Percentiles rank a stretch among this genome's conserved stretches.
Conservation (phyloP, 2,329 filamentous ascomycete genomes). For the Sporothrix pseudoabietina region DNA sequence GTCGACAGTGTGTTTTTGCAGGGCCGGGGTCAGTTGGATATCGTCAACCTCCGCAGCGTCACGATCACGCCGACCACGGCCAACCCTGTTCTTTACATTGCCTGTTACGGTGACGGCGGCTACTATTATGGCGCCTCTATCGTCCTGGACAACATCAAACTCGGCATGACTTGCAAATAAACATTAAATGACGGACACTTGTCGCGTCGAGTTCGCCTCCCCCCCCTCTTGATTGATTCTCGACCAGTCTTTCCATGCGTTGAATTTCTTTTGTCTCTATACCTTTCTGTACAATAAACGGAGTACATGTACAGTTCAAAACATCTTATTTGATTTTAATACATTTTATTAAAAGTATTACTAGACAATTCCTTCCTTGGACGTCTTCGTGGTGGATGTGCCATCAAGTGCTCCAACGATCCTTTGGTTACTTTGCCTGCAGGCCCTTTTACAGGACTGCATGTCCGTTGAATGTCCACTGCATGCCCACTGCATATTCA, state of each 20-base stretch:
- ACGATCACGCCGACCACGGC: conserved; percentile 10
- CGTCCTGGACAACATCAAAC: neutral
- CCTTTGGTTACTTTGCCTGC: conserved; percentile 2
- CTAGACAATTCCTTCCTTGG: too few relatives aligned
- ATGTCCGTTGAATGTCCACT: neutral
- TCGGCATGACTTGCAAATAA: neutral
- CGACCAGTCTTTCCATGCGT: too few relatives aligned
- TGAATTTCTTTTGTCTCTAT: too few relatives aligned
- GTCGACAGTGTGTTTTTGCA: neutral
- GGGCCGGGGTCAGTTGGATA: too few relatives aligned
- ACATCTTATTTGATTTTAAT: too few relatives aligned
- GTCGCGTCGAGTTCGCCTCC: too few relatives aligned
- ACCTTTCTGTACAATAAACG: too few relatives aligned
- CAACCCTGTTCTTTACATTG: neutral
- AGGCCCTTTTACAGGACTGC: neutral
- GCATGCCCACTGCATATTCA: neutral
- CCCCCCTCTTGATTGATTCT: too few relatives aligned
- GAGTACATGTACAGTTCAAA: too few relatives aligned
- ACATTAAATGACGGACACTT: too few relatives aligned
- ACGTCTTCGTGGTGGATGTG: too few relatives aligned
- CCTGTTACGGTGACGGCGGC: neutral
- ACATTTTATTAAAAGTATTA: too few relatives aligned
- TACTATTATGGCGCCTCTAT: neutral
- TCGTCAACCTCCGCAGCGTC: neutral
- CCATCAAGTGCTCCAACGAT: neutral